A percentile compares a stretch with the other conserved stretches of the same genome.
Evolutionary conservation across 1,139 yeast species (phyloP).

Genomic region (Kodamaea anthophila): DNA sequence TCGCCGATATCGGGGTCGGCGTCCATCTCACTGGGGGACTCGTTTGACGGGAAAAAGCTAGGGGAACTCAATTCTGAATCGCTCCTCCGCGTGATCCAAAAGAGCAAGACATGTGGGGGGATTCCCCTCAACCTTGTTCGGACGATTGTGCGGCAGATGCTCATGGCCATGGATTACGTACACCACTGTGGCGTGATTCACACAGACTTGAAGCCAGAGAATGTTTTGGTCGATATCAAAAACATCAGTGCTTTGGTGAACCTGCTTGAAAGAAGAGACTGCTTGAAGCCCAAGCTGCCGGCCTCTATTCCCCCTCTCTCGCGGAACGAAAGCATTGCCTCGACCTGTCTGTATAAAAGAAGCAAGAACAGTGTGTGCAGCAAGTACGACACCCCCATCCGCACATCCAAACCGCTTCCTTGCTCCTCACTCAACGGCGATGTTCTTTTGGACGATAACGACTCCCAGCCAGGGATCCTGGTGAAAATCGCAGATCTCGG

Average conservation of each 20-base stretch:
- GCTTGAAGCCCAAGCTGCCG: background rate
- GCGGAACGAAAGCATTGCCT: conserved; percentile 5
- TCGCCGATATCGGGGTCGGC: conserved; percentile 4
- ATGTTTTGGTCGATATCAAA: conserved; percentile 73
- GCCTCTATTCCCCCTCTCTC: conserved; percentile 1
- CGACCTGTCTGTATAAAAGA: conserved; percentile 15
- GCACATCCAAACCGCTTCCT: conserved; percentile 27
- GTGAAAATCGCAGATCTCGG: conserved; percentile 79
- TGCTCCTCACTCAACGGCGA: conserved; percentile 16
- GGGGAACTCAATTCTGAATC: conserved; percentile 11
- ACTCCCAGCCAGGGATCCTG: conserved; percentile 11
- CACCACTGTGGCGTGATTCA: conserved; percentile 90
- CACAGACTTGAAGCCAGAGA: conserved; percentile 88
- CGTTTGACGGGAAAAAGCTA: conserved; percentile 7
- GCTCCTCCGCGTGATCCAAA: conserved; percentile 10
- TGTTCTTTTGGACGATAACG: conserved; percentile 14
- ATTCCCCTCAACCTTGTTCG: conserved; percentile 70
- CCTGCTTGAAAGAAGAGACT: conserved; percentile 11
- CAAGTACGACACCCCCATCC: conserved; percentile 20
- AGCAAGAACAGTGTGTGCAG: conserved; percentile 19
- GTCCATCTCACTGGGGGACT: conserved; percentile 4
- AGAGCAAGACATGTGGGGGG: conserved; percentile 39
- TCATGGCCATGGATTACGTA: conserved; percentile 71
- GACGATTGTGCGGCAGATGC: conserved; percentile 73
- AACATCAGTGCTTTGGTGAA: conserved; percentile 53